Base-by-base conservation (phyloP, 106 monocot genomes). In the Hemerocallis citrina region DNA sequence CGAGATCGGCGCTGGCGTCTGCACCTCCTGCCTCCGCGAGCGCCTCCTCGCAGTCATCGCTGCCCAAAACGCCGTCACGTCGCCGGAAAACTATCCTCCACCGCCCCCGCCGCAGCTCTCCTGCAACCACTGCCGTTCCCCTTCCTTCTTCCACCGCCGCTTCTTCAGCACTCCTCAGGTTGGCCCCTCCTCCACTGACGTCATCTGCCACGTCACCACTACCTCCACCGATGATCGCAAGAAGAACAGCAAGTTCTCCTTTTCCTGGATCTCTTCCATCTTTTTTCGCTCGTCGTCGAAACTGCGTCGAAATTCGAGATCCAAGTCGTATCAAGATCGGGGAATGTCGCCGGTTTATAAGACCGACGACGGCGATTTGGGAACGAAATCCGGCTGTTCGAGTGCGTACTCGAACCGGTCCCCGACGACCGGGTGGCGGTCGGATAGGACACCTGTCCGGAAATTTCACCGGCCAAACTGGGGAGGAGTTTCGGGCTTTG, bases 11-110 rank as follows among this genome's bases (percentile, higher is more conserved):
- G 46, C n/a, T 55, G 81, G 82, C 54, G 79, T 82, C 34, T 82
- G 81, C 63, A 82, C 82, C 66, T 36, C 79, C 29, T 86, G 86
- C 68, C 86, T 86, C 62, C 81, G 76, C 0, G 75, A 78, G 24
- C 86, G 81, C 55, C 79, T 88, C 29, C 60, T 72, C 35, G 74
- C 71, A 56, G 43, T 81, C 39, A 25, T 63, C 22, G 73, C 77
- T 36, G 52, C 61, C 19, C 75, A 55, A 46, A 47, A 48, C 28
- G 37, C 58, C 32, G 10, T 33, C 15, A 19, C 16, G 3, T 62
- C 61, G 67, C 55, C 52, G 34, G 66, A 52, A 14, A 45, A 46
- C 36, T 34, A 34, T 13, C 40, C 21, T 3, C 58, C 62, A 3
- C 64, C 59, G 1, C 72, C 78, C 5, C 30, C 69, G 15, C 68